Evolutionary conservation across 257 asterid species (phyloP).

Genomic region (Solanum sejunctum): DNA sequence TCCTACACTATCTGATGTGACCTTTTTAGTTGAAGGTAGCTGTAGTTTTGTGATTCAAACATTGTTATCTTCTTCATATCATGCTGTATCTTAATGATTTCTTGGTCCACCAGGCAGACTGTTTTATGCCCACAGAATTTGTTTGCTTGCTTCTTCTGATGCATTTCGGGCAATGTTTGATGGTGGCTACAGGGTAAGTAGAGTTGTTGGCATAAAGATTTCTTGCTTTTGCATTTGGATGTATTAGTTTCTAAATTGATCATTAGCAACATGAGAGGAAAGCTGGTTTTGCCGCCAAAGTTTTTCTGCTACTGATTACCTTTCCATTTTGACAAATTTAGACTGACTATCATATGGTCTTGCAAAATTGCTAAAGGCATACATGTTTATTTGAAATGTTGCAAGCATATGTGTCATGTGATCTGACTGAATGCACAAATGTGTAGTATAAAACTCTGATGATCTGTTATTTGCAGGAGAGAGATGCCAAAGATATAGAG

Average conservation of each 20-base stretch:
- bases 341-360: neutral
- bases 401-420: neutral
- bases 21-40: slow-evolving; percentile 91
- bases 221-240: neutral
- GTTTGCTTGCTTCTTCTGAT: slow-evolving; percentile 95
- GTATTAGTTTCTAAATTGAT: neutral
- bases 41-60: neutral
- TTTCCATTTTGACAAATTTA: neutral
- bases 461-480: slow-evolving; percentile 50
- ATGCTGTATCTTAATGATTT: neutral
- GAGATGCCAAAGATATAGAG: slow-evolving; percentile 94
- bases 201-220: neutral
- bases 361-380: neutral
- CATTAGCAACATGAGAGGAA: neutral
- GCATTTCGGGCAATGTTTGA: slow-evolving; percentile 98
- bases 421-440: neutral
- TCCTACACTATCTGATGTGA: slow-evolving; percentile 83
- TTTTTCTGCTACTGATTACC: neutral
- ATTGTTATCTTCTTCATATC: neutral
- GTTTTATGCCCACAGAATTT: slow-evolving; percentile 92
- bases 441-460: neutral
- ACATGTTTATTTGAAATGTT: neutral
- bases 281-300: neutral
- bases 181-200: slow-evolving; percentile 95
- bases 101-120: slow-evolving; percentile 31